A percentile compares a stretch with the other conserved stretches of the same genome.
These are phyloP conservation scores for Suhomyces vadensis DNA, from an alignment of 805 yeast genomes.

Conservation along the genomic window DNA sequence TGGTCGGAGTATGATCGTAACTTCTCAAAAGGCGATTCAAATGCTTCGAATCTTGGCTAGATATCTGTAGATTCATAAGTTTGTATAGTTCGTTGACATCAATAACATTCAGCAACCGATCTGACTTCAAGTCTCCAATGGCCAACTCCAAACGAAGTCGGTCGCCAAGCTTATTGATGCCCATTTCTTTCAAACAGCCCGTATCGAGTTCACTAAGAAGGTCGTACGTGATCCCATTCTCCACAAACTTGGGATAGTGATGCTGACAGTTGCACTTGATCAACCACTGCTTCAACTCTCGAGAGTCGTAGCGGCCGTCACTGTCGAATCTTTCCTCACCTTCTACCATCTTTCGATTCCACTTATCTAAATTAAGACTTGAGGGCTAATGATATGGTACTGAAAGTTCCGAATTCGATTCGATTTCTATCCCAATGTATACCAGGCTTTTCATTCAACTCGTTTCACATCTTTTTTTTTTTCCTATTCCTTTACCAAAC, in stretches of 20 bases:
- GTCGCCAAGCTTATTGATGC: constrained; percentile 80
- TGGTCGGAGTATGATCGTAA: constrained; percentile 4
- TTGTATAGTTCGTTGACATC: constrained; percentile 28
- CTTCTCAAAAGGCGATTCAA: constrained; percentile 1
- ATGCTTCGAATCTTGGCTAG: constrained; percentile 6
- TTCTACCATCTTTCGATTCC: constrained; percentile 1
- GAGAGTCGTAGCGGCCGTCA: background rate
- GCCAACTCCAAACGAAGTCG: constrained; percentile 67
- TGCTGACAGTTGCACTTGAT: constrained; percentile 36
- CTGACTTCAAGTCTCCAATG: constrained; percentile 47
- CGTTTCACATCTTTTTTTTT: no score
- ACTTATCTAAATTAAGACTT: no score
- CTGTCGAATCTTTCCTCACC: background rate
- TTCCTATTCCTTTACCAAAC: no score
- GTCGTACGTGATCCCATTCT: constrained; percentile 58
- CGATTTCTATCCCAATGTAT: no score
- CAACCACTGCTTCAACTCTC: constrained; percentile 39
- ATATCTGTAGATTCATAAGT: constrained; percentile 17
- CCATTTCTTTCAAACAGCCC: constrained; percentile 66
- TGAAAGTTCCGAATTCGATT: no score
- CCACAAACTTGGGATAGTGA: constrained; percentile 34
- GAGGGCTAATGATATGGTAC: no score
- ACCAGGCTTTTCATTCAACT: no score
- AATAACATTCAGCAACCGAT: constrained; percentile 22
- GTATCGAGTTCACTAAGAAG: constrained; percentile 62